A percentile compares a stretch with the other conserved stretches of the same genome.
These are phyloP conservation scores for Candida maris DNA, from an alignment of 805 yeast species.

Conservation along the genomic window DNA sequence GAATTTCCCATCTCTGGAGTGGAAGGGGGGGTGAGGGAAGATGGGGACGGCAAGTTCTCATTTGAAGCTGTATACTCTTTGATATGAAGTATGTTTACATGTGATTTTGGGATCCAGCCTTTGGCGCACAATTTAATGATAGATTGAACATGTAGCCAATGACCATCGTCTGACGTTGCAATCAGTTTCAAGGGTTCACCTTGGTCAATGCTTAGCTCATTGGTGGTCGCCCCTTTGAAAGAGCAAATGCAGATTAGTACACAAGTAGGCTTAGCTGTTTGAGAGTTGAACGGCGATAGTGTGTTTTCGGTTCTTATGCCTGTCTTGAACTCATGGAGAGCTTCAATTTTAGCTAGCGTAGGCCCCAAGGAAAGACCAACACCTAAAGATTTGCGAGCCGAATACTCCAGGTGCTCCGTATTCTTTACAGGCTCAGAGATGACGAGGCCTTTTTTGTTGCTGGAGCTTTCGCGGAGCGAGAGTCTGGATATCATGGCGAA, in stretches of 20 bases:
- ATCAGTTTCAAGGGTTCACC: not conserved
- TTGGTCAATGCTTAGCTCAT: not conserved
- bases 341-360: no score
- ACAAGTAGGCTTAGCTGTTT: no score
- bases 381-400: no score
- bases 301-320: no score
- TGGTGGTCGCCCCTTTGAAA: not conserved
- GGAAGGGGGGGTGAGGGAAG: not conserved
- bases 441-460: no score
- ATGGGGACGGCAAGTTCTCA: not conserved
- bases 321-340: no score
- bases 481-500: no score
- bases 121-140: not conserved
- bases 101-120: not conserved
- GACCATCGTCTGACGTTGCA: not conserved
- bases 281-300: no score
- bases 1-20: constrained; percentile 1
- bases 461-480: no score
- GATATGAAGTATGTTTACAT: not conserved
- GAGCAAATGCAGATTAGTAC: not conserved
- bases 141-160: not conserved
- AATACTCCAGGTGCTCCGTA: no score
- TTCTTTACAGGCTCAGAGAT: no score
- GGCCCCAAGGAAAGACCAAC: no score
- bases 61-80: not conserved